Percentiles rank a stretch among this genome's conserved stretches.
Evolutionary conservation across 768 basidiomycete species (phyloP).

Genomic region (Cystobasidium ongulense): DNA sequence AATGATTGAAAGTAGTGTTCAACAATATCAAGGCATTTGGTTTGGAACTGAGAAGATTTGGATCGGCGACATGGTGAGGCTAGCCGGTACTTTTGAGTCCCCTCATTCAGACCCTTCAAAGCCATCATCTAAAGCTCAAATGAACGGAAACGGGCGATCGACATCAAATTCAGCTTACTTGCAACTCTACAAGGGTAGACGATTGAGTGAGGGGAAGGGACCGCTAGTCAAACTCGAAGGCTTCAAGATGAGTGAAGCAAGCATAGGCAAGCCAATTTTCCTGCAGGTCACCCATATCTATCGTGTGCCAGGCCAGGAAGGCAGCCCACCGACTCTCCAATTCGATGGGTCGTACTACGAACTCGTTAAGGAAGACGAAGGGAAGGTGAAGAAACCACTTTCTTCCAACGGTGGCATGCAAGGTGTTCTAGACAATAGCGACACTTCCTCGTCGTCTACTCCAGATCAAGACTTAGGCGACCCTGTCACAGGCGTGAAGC

Average conservation of each 20-base stretch:
- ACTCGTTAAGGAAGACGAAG: not conserved
- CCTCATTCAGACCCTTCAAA: not conserved
- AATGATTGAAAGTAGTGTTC: not conserved
- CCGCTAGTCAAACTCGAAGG: not conserved
- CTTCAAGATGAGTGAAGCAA: not conserved
- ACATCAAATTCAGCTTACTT: not conserved
- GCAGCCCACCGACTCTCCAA: not conserved
- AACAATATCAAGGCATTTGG: slow-evolving; percentile 30
- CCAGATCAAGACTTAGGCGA: not conserved
- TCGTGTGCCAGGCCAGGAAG: not conserved
- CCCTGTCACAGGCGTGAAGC: not conserved
- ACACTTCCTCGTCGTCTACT: not conserved
- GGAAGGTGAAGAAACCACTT: not conserved
- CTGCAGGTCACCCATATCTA: slow-evolving; percentile 1
- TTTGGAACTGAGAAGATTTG: slow-evolving; percentile 29
- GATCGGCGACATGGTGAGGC: slow-evolving; percentile 25
- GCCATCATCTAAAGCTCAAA: not conserved
- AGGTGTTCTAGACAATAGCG: not conserved
- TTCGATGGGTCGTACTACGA: not conserved
- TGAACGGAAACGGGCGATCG: too few species aligned
- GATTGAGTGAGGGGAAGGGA: not conserved
- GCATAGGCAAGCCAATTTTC: not conserved
- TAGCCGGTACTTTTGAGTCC: slow-evolving; percentile 39
- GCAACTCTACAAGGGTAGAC: not conserved
- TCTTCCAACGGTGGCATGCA: not conserved